Evolutionary conservation across 2,329 filamentous ascomycete species (phyloP), one percentile per base, ranked within the genome.

Genomic region (Colletotrichum sp.): DNA sequence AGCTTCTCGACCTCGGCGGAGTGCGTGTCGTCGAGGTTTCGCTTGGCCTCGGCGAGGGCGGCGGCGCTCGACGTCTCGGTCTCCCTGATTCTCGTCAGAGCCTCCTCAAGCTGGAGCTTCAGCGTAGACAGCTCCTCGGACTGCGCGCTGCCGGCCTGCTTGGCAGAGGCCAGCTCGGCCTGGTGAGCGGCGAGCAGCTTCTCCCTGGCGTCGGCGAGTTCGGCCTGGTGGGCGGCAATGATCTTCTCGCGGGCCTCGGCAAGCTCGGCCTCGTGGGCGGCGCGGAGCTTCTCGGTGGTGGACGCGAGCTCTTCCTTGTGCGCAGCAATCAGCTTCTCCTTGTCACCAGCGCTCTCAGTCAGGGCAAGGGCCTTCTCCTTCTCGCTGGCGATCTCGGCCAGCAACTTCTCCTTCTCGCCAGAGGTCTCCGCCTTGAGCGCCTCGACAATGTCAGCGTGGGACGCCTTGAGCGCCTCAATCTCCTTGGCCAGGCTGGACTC

Each of bases 1-100:
- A 90, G 81, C 78, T 88, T 88, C 78, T 89, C 86, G 28, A 91
- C 83, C 75, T 90, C 87, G 26, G 84, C 84, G 57, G 87, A 85
- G 80, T 89, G 85, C 79, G 84, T 85, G 44, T 85, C 82, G 77
- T 89, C 84, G 52, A 89, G 85, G 24, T 89, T 86, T 18, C 85
- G 83, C 81, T 86, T 88, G 52, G 86, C 84, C 39, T 83, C 82
- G 69, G 90, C 87, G 21, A 89, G 81, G 16, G 88, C 87, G 57
- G 89, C 84, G 10, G 85, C 83, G 79, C 87, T 86, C 65, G 85
- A 82, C 1, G 83, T 82, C 65, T 88, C 85, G 8, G 88, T 82
- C 78, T 78, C 81, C 65, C 81, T 81, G 26, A 85, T 78, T 69
- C 83, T 80, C 28, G 79, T 78, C 24, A 81, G 79, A 3, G 82